Conservation (phyloP, 805 yeast species). For the Candida odintsovae region DNA sequence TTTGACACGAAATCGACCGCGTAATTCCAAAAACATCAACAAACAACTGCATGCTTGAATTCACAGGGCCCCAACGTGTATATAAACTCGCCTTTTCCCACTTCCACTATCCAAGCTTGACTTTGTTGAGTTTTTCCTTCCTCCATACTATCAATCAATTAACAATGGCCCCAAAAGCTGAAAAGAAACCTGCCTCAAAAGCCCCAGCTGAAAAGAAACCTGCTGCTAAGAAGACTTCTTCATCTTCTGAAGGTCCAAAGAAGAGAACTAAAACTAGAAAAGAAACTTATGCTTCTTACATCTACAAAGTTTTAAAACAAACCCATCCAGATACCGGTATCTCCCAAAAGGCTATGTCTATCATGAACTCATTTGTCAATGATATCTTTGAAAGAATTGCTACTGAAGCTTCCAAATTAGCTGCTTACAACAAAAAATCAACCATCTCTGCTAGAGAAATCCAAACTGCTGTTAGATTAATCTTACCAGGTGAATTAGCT, state of each 20-base stretch:
- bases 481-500: conserved; percentile 97
- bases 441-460: conserved; percentile 98
- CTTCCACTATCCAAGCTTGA: background rate
- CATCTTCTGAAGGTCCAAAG: conserved; percentile 73
- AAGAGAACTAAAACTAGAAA: conserved; percentile 94
- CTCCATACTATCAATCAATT: conserved; percentile 2
- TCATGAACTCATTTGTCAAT: conserved; percentile 96
- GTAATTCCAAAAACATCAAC: background rate
- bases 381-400: conserved; percentile 98
- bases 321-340: conserved; percentile 99
- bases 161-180: conserved; percentile 56
- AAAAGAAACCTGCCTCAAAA: conserved; percentile 77
- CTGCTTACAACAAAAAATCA: conserved; percentile 97
- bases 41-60: background rate
- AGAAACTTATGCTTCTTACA: conserved; percentile 96
- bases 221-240: conserved; percentile 86
- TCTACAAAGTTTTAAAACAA: conserved; percentile 96
- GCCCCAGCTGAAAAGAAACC: conserved; percentile 97
- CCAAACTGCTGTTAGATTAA: conserved; percentile 97
- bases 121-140: conserved; percentile 2
- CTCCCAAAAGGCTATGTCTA: conserved; percentile 97
- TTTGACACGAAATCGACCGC: background rate
- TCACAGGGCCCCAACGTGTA: no score
- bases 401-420: conserved; percentile 94
- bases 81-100: conserved; percentile 12